These are phyloP conservation scores for Eucalyptus regnans DNA, from an alignment of 345 rosid genomes.

Conservation along the genomic window DNA sequence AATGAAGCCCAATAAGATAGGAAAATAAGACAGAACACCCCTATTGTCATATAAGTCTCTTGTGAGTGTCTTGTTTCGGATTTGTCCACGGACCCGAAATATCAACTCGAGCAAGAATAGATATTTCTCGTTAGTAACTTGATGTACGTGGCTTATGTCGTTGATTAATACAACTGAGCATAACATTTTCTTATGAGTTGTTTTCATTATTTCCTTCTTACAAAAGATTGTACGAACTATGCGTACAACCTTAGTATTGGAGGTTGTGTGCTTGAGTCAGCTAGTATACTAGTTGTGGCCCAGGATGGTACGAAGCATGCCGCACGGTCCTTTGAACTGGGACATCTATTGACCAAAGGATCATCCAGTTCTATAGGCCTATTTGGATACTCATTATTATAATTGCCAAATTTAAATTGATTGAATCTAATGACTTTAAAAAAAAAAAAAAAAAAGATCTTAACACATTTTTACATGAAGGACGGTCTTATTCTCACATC, in stretches of 20 bases:
- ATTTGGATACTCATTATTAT: background rate
- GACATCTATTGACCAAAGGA: background rate
- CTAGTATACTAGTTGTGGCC: background rate
- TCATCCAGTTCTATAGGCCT: background rate
- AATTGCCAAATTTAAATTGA: no score
- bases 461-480: background rate
- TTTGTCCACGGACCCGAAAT: no score
- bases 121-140: no score
- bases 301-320: fast-evolving
- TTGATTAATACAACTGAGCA: no score
- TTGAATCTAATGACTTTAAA: background rate
- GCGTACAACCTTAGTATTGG: fast-evolving
- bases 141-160: no score
- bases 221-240: no score
- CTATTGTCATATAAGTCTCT: no score
- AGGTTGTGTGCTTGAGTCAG: background rate
- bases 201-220: background rate
- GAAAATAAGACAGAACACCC: no score
- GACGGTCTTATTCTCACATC: background rate
- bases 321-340: background rate
- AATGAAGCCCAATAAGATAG: no score
- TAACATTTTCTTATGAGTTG: fast-evolving
- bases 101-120: no score
- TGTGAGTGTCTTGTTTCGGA: no score
- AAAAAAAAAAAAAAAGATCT: no score